These are phyloP conservation scores for Hydrangea macrophylla DNA, from an alignment of 148 eudicot species.

Conservation along the genomic window DNA sequence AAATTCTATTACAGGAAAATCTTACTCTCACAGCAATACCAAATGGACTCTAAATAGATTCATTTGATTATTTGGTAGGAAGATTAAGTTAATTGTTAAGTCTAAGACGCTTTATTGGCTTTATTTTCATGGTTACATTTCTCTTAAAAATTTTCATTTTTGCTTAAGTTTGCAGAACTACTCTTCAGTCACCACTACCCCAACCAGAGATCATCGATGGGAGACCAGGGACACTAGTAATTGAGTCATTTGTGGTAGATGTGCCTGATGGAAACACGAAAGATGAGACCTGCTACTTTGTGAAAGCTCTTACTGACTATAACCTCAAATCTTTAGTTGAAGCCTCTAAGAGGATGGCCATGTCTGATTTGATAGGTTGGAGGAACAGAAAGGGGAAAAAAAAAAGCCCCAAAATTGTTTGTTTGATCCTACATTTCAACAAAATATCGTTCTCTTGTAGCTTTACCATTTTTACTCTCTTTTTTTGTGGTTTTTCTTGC, in stretches of 20 bases:
- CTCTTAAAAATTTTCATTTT: slow-evolving; percentile 1
- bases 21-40: too few relatives aligned
- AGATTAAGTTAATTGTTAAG: too few relatives aligned
- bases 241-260: slow-evolving; percentile 73
- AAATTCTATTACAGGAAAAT: too few relatives aligned
- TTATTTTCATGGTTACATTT: too few relatives aligned
- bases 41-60: too few relatives aligned
- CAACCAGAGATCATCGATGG: slow-evolving; percentile 65
- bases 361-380: slow-evolving; percentile 7
- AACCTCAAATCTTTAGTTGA: slow-evolving; percentile 71
- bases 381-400: too few relatives aligned
- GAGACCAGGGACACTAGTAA: slow-evolving; percentile 54
- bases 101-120: too few relatives aligned
- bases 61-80: too few relatives aligned
- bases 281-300: slow-evolving; percentile 69
- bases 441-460: too few relatives aligned
- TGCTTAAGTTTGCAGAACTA: slow-evolving; percentile 58
- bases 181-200: slow-evolving; percentile 60
- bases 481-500: too few relatives aligned
- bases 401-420: not conserved
- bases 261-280: slow-evolving; percentile 69
- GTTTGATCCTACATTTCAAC: too few relatives aligned
- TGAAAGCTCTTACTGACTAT: slow-evolving; percentile 58
- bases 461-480: too few relatives aligned
- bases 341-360: slow-evolving; percentile 65